Percentiles rank a stretch among this genome's conserved stretches.
Conservation (phyloP, 805 yeast species). For the Tetrapisispora fleetii region DNA sequence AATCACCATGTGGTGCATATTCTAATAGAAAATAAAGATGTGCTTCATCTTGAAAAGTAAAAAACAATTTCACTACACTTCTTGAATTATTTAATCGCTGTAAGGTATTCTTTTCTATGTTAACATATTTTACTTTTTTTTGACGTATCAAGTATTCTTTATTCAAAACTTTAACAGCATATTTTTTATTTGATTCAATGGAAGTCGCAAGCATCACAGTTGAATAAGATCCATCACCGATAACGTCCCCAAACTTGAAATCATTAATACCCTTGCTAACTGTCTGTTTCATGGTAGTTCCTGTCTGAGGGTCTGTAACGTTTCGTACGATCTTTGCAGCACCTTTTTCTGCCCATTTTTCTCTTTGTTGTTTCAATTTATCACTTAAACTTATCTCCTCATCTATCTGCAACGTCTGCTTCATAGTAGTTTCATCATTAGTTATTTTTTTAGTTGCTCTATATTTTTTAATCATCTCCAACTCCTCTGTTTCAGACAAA, state of each 20-base stretch:
- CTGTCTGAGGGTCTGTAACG: slow-evolving; percentile 35
- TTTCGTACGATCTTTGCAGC: slow-evolving; percentile 47
- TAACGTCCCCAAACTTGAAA: slow-evolving; percentile 75
- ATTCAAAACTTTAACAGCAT: slow-evolving; percentile 69
- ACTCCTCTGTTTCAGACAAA: neutral
- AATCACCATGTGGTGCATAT: slow-evolving; percentile 73
- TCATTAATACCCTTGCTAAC: slow-evolving; percentile 60
- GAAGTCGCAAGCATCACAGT: slow-evolving; percentile 86
- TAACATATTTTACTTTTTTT: slow-evolving; percentile 76
- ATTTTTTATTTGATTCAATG: slow-evolving; percentile 57
- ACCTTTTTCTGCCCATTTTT: slow-evolving; percentile 48
- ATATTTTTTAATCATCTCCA: neutral
- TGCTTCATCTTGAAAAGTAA: slow-evolving; percentile 71
- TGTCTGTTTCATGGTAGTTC: slow-evolving; percentile 41
- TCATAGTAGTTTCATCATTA: neutral
- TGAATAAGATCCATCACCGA: slow-evolving; percentile 95
- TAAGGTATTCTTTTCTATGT: slow-evolving; percentile 71
- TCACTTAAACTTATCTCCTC: slow-evolving; percentile 15
- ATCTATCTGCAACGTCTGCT: slow-evolving; percentile 3
- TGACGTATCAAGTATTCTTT: slow-evolving; percentile 72
- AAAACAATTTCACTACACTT: slow-evolving; percentile 60
- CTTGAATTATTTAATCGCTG: slow-evolving; percentile 52
- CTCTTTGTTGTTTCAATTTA: slow-evolving; percentile 20
- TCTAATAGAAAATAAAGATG: slow-evolving; percentile 68
- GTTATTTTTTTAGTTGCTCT: neutral